These are phyloP conservation scores for Setaria italica DNA, from an alignment of 202 grass and related monocot species.

Conservation along the genomic window DNA sequence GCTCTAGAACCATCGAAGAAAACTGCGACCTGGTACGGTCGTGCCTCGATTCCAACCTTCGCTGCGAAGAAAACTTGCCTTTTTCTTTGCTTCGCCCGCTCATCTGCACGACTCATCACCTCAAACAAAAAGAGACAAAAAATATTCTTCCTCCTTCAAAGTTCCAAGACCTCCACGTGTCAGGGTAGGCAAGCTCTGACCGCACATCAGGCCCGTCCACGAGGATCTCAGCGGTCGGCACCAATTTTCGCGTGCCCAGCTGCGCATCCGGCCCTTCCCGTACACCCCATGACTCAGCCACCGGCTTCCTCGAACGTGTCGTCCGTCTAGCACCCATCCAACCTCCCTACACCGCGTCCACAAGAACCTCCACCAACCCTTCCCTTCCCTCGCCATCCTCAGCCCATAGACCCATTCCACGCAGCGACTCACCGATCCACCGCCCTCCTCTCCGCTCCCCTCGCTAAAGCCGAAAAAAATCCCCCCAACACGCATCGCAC, in stretches of 20 bases:
- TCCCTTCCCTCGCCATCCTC: accelerated
- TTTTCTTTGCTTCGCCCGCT: not conserved
- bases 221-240: conserved; percentile 6
- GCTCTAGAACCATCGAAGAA: not conserved
- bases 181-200: not conserved
- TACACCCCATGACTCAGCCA: conserved; percentile 44
- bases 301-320: conserved; percentile 54
- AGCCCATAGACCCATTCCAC: conserved; percentile 36
- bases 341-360: conserved; percentile 6
- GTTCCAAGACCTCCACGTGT: not conserved
- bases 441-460: conserved; percentile 49
- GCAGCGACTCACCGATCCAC: conserved; percentile 21
- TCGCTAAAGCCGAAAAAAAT: conserved; percentile 37
- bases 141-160: not conserved
- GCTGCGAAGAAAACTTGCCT: conserved; percentile 30
- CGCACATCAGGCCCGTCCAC: conserved; percentile 48
- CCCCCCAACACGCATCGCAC: not conserved
- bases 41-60: conserved; percentile 28
- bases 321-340: not conserved
- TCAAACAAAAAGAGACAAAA: not conserved
- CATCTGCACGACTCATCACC: not conserved
- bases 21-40: not conserved
- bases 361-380: not conserved
- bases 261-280: not conserved
- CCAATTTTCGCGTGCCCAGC: conserved; percentile 7